Conservation (phyloP, 2,329 filamentous ascomycete species). For the Ophiostoma sp. region DNA sequence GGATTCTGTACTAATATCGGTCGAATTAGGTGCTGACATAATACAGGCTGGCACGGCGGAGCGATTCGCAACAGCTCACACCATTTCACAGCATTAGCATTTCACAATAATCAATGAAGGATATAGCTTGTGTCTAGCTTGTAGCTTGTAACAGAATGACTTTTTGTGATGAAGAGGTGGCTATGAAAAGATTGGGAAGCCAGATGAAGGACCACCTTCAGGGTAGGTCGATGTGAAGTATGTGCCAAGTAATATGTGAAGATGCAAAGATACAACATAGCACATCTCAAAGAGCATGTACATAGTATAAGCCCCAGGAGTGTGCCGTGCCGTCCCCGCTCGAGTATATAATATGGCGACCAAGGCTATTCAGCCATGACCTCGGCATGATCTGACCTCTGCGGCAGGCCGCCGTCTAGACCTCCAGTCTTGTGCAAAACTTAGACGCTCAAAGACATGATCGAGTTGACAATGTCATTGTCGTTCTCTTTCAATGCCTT, state of each 20-base stretch:
- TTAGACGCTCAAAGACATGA: conserved; percentile 93
- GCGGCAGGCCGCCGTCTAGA: neutral
- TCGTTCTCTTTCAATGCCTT: conserved; percentile 99
- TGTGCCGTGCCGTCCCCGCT: neutral
- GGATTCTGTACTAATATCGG: neutral
- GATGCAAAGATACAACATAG: neutral
- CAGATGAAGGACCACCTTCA: neutral
- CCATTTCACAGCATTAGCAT: neutral
- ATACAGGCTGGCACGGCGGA: neutral
- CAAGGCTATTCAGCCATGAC: neutral
- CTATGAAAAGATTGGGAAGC: conserved; percentile 8
- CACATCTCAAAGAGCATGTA: neutral
- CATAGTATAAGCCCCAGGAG: neutral
- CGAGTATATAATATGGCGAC: neutral
- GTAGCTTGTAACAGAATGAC: conserved; percentile 14
- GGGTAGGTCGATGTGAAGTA: neutral
- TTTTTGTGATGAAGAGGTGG: conserved; percentile 11
- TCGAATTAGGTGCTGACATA: neutral
- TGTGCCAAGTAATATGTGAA: neutral
- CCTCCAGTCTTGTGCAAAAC: neutral
- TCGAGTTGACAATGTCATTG: conserved; percentile 99
- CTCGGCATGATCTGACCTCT: neutral
- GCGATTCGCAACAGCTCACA: neutral
- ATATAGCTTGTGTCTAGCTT: neutral
- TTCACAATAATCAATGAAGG: neutral